Evolutionary conservation across 306 rosid species (phyloP), one percentile per base, ranked within the genome.

Genomic region (Neltuma alba): DNA sequence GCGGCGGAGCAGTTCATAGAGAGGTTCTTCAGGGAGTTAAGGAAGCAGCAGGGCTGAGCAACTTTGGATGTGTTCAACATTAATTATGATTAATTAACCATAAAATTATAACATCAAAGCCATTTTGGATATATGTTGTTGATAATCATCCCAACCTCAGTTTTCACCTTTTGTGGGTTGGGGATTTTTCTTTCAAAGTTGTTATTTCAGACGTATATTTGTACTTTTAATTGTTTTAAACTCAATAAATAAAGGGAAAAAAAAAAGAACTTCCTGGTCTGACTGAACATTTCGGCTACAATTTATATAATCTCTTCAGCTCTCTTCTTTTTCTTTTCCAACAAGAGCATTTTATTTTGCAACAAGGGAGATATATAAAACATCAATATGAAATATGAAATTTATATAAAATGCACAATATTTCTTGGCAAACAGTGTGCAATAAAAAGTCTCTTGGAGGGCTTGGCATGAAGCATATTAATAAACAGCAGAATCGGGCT

Each of bases 1-100:
- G 95, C 90, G 1, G 99, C 99, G 0, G 99, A 91, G 77, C 94
- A 83, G 70, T 95, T 95, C 64, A 95, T 95, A 1, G 84, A 85
- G 47, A 90, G 83, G 87, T 91, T 95, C 54, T 92, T 92, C 85
- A 89, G 79, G 64, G 76, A 91, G 3, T 79, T 90, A 48, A 83
- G 83, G 80, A 83, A 60, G 44, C n/a, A n/a, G n/a, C 97, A 95
- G 40, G 83, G 57, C 58, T 36, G 57, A 81, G 20, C 20, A 45
- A 36, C 48, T 58, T 2, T 20, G 18, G 34, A 30, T 9, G 14
- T 23, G 30, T 55, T 48, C n/a, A n/a, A 31, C 40, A 13, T 61
- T 34, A 27, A 37, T 37, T 40, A 30, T 33, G 23, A 33, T 31
- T 62, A 31, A 30, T 74, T 12, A 14, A 15, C 54, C 2, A 1